These are phyloP conservation scores for Escallonia herrerae DNA, from an alignment of 129 eudicot genomes.

Conservation along the genomic window DNA sequence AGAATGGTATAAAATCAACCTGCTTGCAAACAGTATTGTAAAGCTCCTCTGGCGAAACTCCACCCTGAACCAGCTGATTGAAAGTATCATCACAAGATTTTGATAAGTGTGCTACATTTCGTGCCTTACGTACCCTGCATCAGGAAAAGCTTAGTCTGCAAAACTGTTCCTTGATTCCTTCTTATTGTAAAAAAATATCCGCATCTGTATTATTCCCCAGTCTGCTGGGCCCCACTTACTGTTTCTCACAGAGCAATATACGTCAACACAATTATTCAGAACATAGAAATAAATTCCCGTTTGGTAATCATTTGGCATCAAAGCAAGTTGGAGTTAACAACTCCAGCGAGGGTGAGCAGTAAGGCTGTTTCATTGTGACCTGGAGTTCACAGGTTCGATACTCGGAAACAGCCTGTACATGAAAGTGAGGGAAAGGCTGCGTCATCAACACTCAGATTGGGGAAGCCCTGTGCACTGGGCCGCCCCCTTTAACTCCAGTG, in stretches of 20 bases:
- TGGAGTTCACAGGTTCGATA: too few relatives aligned
- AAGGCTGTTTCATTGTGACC: too few relatives aligned
- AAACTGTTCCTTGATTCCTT: not conserved
- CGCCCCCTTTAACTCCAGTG: too few relatives aligned
- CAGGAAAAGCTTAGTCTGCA: not conserved
- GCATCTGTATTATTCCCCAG: not conserved
- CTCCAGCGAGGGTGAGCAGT: too few relatives aligned
- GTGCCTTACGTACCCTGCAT: slow-evolving; percentile 65
- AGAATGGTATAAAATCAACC: slow-evolving; percentile 29
- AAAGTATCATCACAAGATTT: slow-evolving; percentile 94
- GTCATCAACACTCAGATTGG: too few relatives aligned
- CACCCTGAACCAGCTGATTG: slow-evolving; percentile 73
- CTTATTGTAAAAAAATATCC: not conserved
- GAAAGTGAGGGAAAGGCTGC: too few relatives aligned
- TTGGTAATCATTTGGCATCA: slow-evolving; percentile 1
- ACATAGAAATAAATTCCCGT: not conserved
- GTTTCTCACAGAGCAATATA: not conserved
- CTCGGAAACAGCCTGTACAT: too few relatives aligned
- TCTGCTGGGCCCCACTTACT: too few relatives aligned
- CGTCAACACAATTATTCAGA: not conserved
- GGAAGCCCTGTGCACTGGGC: too few relatives aligned
- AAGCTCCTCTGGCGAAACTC: slow-evolving; percentile 80
- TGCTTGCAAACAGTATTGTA: slow-evolving; percentile 81
- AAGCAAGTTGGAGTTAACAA: not conserved
- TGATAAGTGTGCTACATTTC: slow-evolving; percentile 50